Conservation (phyloP, 2,329 filamentous ascomycete genomes). For the Aspergillus fumigatiaffinis region DNA sequence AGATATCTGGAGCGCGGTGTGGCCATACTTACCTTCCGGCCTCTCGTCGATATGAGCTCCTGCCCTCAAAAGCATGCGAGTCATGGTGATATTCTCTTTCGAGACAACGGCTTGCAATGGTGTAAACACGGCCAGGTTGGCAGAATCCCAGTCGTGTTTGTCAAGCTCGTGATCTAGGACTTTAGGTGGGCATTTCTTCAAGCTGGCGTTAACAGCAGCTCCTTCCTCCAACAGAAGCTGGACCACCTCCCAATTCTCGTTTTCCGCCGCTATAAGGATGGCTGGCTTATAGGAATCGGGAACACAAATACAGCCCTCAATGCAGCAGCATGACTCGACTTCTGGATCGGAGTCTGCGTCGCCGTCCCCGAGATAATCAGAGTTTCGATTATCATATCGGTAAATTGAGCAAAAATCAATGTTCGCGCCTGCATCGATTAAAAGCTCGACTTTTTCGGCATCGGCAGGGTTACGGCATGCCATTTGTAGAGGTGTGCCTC, state of each 20-base stretch:
- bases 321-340: not conserved
- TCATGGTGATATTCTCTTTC: constrained; percentile 14
- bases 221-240: constrained; percentile 19
- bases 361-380: too few relatives aligned
- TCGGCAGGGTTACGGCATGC: not conserved
- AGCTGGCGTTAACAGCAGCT: constrained; percentile 17
- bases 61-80: constrained; percentile 12
- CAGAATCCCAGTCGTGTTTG: not conserved
- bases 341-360: not conserved
- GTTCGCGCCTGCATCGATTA: constrained; percentile 12
- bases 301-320: too few relatives aligned
- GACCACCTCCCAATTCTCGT: constrained; percentile 14
- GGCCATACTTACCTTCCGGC: constrained; percentile 8
- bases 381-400: not conserved
- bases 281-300: constrained; percentile 6
- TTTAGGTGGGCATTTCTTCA: constrained; percentile 6
- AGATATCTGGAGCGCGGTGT: constrained; percentile 24
- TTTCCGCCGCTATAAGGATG: constrained; percentile 17
- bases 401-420: constrained; percentile 9
- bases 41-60: constrained; percentile 15
- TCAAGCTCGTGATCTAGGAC: constrained; percentile 1
- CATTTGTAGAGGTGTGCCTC: constrained; percentile 5
- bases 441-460: constrained; percentile 10
- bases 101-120: constrained; percentile 15
- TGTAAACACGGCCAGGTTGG: constrained; percentile 3